Percentiles rank a stretch among this genome's conserved stretches.
Evolutionary conservation across 306 rosid genomes (phyloP).

Genomic region (Hippophae rhamnoides): DNA sequence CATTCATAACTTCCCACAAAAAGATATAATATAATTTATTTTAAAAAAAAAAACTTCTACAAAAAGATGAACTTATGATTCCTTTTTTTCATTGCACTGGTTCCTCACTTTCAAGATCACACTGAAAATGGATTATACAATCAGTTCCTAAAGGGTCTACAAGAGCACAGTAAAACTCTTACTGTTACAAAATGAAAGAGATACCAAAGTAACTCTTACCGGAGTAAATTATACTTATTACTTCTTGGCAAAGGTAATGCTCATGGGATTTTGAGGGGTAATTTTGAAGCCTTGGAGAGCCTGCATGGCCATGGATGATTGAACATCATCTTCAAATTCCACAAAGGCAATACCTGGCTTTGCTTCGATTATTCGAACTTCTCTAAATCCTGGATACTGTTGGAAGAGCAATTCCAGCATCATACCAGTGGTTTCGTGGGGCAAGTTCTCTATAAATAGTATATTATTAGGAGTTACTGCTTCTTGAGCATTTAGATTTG

Average conservation of each 20-base stretch:
- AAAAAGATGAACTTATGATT: too few relatives aligned
- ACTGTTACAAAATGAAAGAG: too few relatives aligned
- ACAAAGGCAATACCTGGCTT: conserved; percentile 98
- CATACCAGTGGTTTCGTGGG: conserved; percentile 72
- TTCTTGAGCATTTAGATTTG: conserved; percentile 48
- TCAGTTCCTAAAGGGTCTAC: too few relatives aligned
- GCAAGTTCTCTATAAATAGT: conserved; percentile 89
- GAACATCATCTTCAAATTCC: conserved; percentile 83
- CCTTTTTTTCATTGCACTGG: too few relatives aligned
- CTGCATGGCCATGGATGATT: conserved; percentile 93
- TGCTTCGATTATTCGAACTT: conserved; percentile 93
- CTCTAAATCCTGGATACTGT: conserved; percentile 94
- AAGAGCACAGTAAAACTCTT: too few relatives aligned
- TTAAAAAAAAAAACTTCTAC: too few relatives aligned
- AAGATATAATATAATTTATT: too few relatives aligned
- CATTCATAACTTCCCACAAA: too few relatives aligned
- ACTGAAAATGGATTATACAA: too few relatives aligned
- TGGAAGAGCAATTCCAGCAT: conserved; percentile 91
- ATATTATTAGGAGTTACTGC: conserved; percentile 73
- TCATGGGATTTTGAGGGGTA: conserved; percentile 86
- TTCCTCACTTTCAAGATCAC: too few relatives aligned
- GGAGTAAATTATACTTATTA: conserved; percentile 9
- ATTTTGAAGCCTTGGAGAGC: conserved; percentile 91
- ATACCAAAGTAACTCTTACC: too few relatives aligned
- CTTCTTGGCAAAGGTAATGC: conserved; percentile 86